Evolutionary conservation across 495 filamentous ascomycete genomes (phyloP), one percentile per base, ranked within the genome.

Genomic region (Aspergillus sclerotioniger): DNA sequence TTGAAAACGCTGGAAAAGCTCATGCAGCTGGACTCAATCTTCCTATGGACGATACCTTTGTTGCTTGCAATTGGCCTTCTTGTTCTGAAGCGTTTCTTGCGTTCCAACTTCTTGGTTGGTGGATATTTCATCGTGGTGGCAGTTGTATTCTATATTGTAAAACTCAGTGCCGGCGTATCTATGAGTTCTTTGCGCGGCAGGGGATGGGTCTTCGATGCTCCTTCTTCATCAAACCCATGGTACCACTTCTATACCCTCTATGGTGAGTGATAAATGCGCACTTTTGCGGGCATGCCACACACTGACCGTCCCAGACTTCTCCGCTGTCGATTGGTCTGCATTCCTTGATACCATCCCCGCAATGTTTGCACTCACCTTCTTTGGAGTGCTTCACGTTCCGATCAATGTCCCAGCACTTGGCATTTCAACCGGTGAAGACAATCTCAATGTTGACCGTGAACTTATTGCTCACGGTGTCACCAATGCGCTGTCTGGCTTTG

Each of bases 311-410:
- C 31, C 17, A 92, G 88, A 90, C 63, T 89, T 94, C 60, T 70
- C 82, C 17, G 76, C 83, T 15, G 86, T 92, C 4, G 81, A 95
- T 64, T 96, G 90, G 89, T 74, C 74, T 19, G 94, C 95, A 20
- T 80, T 98, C 57, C 69, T 79, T 21, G 85, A 89, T 53, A 91
- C 88, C 0, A 80, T 96, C 19, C 94, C 95, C 0, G 91, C 95
- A 10, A 98, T 98, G 92, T 88, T 98, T 69, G 94, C 95, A 2
- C 74, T 98, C 55, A 96, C 95, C 0, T 98, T 98, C 78, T 98
- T 98, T 67, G 93, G 93, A 43, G 85, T 98, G 45, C 83, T 98
- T 12, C 95, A 98, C 68, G 94, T 98, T 8, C 95, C 94, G 0
- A 98, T 98, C 72, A 98, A 98, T 69, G 90, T 98, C 16, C 94